These are phyloP conservation scores for Tolypocladium ovalisporum DNA, from an alignment of 2,329 filamentous ascomycete species.

Conservation along the genomic window DNA sequence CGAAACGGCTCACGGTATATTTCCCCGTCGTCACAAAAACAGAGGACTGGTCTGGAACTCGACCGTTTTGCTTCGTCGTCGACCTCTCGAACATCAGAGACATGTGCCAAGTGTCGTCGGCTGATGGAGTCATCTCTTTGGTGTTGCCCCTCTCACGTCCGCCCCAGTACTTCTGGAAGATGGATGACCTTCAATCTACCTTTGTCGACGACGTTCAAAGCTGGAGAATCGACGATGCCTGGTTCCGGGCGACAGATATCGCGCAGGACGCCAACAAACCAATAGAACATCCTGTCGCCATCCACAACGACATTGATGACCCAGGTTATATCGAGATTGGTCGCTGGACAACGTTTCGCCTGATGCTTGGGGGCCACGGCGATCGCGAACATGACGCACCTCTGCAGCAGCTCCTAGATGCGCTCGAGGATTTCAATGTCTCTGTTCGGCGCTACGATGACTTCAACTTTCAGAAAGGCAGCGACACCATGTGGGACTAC, in stretches of 20 bases:
- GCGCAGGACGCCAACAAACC: slow-evolving; percentile 20
- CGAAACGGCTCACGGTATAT: slow-evolving; percentile 16
- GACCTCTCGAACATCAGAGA: slow-evolving; percentile 34
- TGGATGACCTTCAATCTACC: slow-evolving; percentile 17
- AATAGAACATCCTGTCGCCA: slow-evolving; percentile 23
- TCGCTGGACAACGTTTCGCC: slow-evolving; percentile 44
- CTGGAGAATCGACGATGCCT: slow-evolving; percentile 33
- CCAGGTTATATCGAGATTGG: slow-evolving; percentile 37
- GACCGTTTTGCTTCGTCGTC: slow-evolving; percentile 30
- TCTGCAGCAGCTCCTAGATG: slow-evolving; percentile 34
- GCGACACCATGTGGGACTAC: slow-evolving; percentile 18
- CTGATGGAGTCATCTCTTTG: slow-evolving; percentile 24
- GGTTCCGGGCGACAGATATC: slow-evolving; percentile 39
- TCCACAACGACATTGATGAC: slow-evolving; percentile 23
- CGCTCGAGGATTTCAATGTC: slow-evolving; percentile 66
- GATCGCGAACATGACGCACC: slow-evolving; percentile 12
- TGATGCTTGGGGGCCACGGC: slow-evolving; percentile 24
- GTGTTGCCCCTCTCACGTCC: slow-evolving; percentile 38
- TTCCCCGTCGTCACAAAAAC: slow-evolving; percentile 16
- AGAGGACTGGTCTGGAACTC: slow-evolving; percentile 4
- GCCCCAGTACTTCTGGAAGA: slow-evolving; percentile 34
- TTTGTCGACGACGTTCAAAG: slow-evolving; percentile 16
- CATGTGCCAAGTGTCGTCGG: slow-evolving; percentile 21
- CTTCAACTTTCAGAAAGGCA: slow-evolving; percentile 26
- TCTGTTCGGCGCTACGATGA: slow-evolving; percentile 26